Conservation (phyloP, 2,329 filamentous ascomycete genomes). For the Aspergillus uvarum region DNA sequence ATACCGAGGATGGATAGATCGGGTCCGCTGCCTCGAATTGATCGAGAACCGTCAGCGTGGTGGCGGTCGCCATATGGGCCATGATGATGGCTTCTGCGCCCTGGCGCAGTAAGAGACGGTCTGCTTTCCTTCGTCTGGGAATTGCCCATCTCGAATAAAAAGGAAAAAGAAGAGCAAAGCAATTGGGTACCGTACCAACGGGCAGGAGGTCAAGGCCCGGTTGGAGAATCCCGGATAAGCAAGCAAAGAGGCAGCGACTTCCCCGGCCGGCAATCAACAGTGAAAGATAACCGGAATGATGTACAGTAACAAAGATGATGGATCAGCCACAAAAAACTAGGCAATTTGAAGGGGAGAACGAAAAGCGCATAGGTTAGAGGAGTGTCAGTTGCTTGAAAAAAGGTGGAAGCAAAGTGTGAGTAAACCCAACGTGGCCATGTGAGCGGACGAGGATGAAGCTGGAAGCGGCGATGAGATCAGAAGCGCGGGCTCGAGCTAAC, state of each 20-base stretch:
- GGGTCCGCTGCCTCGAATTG: slow-evolving; percentile 54
- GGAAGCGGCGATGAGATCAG: slow-evolving; percentile 28
- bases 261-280: slow-evolving; percentile 13
- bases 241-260: slow-evolving; percentile 19
- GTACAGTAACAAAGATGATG: neutral
- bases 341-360: slow-evolving; percentile 5
- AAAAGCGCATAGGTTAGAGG: slow-evolving; percentile 10
- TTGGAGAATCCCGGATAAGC: slow-evolving; percentile 20
- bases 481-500: slow-evolving; percentile 18
- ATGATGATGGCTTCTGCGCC: slow-evolving; percentile 33
- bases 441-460: slow-evolving; percentile 22
- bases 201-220: slow-evolving; percentile 3
- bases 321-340: slow-evolving; percentile 2
- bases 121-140: slow-evolving; percentile 49
- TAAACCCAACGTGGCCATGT: slow-evolving; percentile 30
- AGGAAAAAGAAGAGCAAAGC: slow-evolving; percentile 3
- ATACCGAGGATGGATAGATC: slow-evolving; percentile 62
- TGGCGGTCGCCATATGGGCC: slow-evolving; percentile 31
- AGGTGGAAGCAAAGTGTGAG: slow-evolving; percentile 16
- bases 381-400: slow-evolving; percentile 15
- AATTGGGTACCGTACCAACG: neutral
- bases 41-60: slow-evolving; percentile 45
- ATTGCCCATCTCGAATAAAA: slow-evolving; percentile 43
- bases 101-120: slow-evolving; percentile 28
- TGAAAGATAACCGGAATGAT: neutral